Conservation (phyloP, 2,329 filamentous ascomycete genomes). For the Colletotrichum liriopes region DNA sequence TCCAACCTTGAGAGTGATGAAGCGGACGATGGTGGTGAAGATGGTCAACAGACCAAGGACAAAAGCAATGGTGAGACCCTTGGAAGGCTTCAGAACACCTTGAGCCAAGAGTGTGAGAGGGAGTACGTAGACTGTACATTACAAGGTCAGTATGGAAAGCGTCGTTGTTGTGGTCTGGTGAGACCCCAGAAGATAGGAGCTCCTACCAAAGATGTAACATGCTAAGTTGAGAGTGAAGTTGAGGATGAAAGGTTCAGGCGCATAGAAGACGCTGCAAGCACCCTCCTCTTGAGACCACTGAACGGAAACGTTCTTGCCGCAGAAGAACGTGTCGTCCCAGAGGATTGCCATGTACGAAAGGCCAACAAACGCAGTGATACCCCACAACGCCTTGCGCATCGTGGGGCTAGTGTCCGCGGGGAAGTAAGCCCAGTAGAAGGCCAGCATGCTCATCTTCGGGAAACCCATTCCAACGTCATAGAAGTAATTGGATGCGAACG, state of each 20-base stretch:
- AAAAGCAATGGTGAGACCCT: constrained; percentile 46
- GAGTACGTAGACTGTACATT: constrained; percentile 49
- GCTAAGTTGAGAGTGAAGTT: constrained; percentile 54
- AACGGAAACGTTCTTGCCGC: constrained; percentile 52
- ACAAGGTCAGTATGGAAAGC: constrained; percentile 10
- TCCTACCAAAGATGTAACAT: constrained; percentile 51
- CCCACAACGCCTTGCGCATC: constrained; percentile 51
- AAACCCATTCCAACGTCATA: constrained; percentile 56
- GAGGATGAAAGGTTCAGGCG: constrained; percentile 52
- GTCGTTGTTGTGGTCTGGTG: no score
- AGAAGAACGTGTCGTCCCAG: constrained; percentile 55
- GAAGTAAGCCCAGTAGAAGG: constrained; percentile 56
- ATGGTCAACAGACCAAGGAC: constrained; percentile 48
- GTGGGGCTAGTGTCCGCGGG: constrained; percentile 45
- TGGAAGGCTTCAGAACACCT: constrained; percentile 45
- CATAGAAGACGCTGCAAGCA: constrained; percentile 55
- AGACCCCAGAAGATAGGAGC: no score
- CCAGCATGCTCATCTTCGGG: constrained; percentile 55
- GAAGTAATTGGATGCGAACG: constrained; percentile 55
- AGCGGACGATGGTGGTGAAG: constrained; percentile 47
- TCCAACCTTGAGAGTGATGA: constrained; percentile 46
- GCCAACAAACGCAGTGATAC: constrained; percentile 52
- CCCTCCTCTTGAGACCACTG: constrained; percentile 56
- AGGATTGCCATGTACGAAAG: constrained; percentile 51
- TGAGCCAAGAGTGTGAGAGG: constrained; percentile 51